Evolutionary conservation across 805 yeast genomes (phyloP), one percentile per base, ranked within the genome.

Genomic region (Phaffomyces thermotolerans): DNA sequence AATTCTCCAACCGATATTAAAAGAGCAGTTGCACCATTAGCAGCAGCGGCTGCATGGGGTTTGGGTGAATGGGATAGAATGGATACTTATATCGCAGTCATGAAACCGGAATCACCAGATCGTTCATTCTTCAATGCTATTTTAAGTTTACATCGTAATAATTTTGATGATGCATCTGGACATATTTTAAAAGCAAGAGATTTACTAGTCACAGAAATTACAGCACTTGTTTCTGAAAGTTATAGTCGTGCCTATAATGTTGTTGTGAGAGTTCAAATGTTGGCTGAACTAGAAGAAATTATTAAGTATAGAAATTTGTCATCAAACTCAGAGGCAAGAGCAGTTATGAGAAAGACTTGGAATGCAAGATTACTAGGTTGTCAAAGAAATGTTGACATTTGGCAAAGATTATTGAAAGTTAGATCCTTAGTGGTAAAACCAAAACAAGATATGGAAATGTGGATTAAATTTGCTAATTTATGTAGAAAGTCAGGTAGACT

Each of bases 31-130:
- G 99, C 99, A 2, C 98, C 99, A 1, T 67, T 95, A 42, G 99
- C 98, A 0, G 99, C 99, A 0, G 97, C 98, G 3, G 97, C 99
- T 1, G 88, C 98, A 1, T 93, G 99, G 99, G 97, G 98, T 14
- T 69, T 95, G 35, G 91, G 91, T 2, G 93, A 87, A 58, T 95
- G 99, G 99, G 96, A 89, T 52, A 73, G 86, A 54, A 90, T 95
- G 89, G 97, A 87, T 56, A 77, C 84, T 8, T 93, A 89, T 54
- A 90, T 91, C 44, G 70, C 79, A 51, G 95, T 85, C 2, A 89
- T 93, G 95, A 87, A 87, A 52, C 69, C 78, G 3, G 96, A 88
- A 48, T 85, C 96, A 3, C 96, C 98, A 0, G 98, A 93, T 58
- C 79, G 89, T 46, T 91, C 96, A 2, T 95, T 93, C 62, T 93